Evolutionary conservation across 768 basidiomycete species (phyloP).

Genomic region (Glaciozyma martinii): DNA sequence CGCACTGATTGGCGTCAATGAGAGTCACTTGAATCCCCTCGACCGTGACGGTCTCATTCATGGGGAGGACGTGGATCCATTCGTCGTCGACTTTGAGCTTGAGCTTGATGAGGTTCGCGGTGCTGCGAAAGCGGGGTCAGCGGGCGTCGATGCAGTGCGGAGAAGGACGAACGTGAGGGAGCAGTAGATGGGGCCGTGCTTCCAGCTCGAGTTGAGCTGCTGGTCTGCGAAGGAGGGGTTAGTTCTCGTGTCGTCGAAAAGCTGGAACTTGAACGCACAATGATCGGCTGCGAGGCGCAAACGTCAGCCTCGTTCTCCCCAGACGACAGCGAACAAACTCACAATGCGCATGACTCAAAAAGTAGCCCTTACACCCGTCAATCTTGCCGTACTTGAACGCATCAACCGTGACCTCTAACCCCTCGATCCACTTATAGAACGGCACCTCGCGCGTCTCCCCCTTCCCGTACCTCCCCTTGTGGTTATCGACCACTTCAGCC

Average conservation of each 20-base stretch:
- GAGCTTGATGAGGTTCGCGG: conserved; percentile 81
- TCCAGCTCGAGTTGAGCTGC: conserved; percentile 78
- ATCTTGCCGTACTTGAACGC: conserved; percentile 91
- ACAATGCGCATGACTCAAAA: conserved; percentile 79
- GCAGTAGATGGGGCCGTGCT: conserved; percentile 88
- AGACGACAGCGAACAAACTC: conserved; percentile 69
- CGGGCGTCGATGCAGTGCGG: neutral
- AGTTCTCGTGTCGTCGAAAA: neutral
- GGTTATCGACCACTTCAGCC: conserved; percentile 52
- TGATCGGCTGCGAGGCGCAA: conserved; percentile 10
- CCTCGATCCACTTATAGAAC: conserved; percentile 83
- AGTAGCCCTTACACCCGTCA: conserved; percentile 60
- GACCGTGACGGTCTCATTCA: conserved; percentile 66
- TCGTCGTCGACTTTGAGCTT: conserved; percentile 80
- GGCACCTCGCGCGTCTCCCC: conserved; percentile 47
- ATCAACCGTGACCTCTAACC: conserved; percentile 97
- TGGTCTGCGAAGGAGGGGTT: conserved; percentile 38
- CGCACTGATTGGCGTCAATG: conserved; percentile 92
- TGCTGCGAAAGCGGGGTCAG: conserved; percentile 46
- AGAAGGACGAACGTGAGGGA: conserved; percentile 46
- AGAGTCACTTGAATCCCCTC: conserved; percentile 80
- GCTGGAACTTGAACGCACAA: neutral
- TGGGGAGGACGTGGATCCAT: conserved; percentile 81
- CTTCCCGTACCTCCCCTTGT: conserved; percentile 38
- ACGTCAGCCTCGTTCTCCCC: neutral